Percentiles rank a stretch among this genome's conserved stretches.
phyloP scores from a whole-genome alignment of 2,329 filamentous ascomycete species.

The Aureobasidium leucospermi region DNA sequence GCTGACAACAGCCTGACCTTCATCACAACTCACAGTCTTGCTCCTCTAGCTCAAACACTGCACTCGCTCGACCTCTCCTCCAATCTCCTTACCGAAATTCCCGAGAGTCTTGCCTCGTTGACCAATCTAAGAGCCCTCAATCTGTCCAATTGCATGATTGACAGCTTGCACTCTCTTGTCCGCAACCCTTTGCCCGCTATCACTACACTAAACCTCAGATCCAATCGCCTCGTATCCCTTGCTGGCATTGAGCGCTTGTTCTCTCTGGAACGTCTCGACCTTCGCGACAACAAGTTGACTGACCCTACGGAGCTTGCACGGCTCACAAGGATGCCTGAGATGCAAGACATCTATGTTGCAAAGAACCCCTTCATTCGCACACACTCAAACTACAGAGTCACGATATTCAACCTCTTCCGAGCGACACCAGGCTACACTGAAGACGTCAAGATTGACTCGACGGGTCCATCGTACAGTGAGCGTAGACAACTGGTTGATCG shows the following conservation, averaged over 20 bases:
- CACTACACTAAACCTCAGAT: constrained; percentile 82
- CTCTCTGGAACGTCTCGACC: constrained; percentile 80
- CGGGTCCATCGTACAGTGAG: constrained; percentile 76
- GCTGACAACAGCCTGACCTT: constrained; percentile 85
- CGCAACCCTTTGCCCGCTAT: constrained; percentile 87
- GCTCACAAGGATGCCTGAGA: constrained; percentile 81
- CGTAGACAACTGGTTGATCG: constrained; percentile 77
- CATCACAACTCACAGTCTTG: constrained; percentile 66
- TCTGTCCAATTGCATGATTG: constrained; percentile 95
- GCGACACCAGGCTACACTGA: constrained; percentile 82
- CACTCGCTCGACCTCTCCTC: constrained; percentile 88
- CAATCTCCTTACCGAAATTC: constrained; percentile 90
- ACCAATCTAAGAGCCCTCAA: constrained; percentile 88
- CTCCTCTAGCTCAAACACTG: constrained; percentile 77
- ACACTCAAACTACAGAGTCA: constrained; percentile 75
- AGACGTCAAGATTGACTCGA: constrained; percentile 82
- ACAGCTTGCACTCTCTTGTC: constrained; percentile 78
- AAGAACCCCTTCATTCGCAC: constrained; percentile 89
- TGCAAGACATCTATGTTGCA: constrained; percentile 85
- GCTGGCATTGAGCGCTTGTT: constrained; percentile 84
- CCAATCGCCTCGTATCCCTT: constrained; percentile 78
- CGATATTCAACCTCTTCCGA: constrained; percentile 94
- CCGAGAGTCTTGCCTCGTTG: constrained; percentile 78
- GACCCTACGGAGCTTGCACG: constrained; percentile 87
- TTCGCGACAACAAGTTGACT: constrained; percentile 83